Evolutionary conservation across 305 asterid genomes (phyloP), one percentile per base, ranked within the genome.

Genomic region (Ilex paraguariensis): DNA sequence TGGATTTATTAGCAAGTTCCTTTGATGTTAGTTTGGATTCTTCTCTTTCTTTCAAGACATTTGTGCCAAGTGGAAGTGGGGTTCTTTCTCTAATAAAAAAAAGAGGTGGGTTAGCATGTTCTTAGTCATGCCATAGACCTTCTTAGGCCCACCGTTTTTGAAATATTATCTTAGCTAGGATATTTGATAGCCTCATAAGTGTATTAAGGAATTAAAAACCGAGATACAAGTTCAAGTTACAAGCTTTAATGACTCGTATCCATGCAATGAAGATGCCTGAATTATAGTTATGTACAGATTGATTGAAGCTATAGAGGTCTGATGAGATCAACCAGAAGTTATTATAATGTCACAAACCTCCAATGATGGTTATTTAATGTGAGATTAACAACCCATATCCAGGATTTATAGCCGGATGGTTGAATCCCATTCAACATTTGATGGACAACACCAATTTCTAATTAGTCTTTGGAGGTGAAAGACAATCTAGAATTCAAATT

Each of bases 21-120:
- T 44, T 7, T 44, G 49, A 13, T 44, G 49, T 44, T 44, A 13
- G 49, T n/a, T 48, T 62, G 50, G 64, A 60, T 65, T 59, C 52
- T 55, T 49, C 13, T 15, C 8, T 17, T 60, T 15, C n/a, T 11
- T 55, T 42, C 50, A n/a, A 44, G 54, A 3, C 61, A 11, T 21
- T 45, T 60, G 16, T 39, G 60, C 67, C 70, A 67, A 63, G 31
- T 63, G 63, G 60, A 67, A 63, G 67, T 63, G 56, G 60, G 70
- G 70, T 68, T 54, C 28, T 21, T 21, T 21, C 28, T 21, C 28
- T 21, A 21, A 21, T 21, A 21, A 21, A 21, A 21, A 21, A 21
- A 21, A 21, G 28, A 21, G 28, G 28, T 21, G 28, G 28, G 28
- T 21, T 21, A 21, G 28, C 28, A 21, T 49, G 53, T 49, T n/a